A percentile compares a stretch with the other conserved stretches of the same genome.
Conservation (phyloP, 768 basidiomycete species). For the Leccinum fibrillosum region DNA sequence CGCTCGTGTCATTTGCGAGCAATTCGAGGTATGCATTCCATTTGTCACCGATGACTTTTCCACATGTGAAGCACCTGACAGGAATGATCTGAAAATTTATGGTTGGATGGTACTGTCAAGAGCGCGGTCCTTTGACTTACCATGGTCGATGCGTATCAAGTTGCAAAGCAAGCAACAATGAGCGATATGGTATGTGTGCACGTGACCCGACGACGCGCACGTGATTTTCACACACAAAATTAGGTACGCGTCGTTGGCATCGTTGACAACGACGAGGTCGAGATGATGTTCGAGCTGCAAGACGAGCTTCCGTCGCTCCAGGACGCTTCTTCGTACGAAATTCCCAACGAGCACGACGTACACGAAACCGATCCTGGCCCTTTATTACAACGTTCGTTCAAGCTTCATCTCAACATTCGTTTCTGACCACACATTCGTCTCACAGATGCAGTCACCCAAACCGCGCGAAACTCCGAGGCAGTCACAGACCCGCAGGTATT, state of each 20-base stretch:
- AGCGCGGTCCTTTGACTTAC: conserved; percentile 7
- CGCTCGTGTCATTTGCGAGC: conserved; percentile 74
- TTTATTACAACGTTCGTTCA: conserved; percentile 55
- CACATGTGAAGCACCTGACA: conserved; percentile 93
- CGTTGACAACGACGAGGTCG: conserved; percentile 3
- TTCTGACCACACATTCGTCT: conserved; percentile 10
- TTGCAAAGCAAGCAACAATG: background rate
- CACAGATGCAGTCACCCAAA: conserved; percentile 74
- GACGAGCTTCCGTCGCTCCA: conserved; percentile 70
- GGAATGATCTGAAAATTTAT: conserved; percentile 75
- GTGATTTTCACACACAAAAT: conserved; percentile 17
- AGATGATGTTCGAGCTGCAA: conserved; percentile 69
- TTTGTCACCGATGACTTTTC: conserved; percentile 96
- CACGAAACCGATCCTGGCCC: conserved; percentile 49
- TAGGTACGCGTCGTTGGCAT: conserved; percentile 6
- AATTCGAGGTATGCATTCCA: conserved; percentile 88
- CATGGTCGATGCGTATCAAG: conserved; percentile 15
- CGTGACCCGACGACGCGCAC: conserved; percentile 24
- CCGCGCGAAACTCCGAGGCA: conserved; percentile 72
- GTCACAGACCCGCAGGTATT: conserved; percentile 69
- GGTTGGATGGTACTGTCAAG: background rate
- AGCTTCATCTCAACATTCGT: background rate
- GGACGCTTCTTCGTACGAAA: conserved; percentile 59
- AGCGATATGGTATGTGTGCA: background rate
- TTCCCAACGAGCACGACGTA: conserved; percentile 66